Conservation (phyloP, 495 filamentous ascomycete species). For the Mycothermus thermophilus region DNA sequence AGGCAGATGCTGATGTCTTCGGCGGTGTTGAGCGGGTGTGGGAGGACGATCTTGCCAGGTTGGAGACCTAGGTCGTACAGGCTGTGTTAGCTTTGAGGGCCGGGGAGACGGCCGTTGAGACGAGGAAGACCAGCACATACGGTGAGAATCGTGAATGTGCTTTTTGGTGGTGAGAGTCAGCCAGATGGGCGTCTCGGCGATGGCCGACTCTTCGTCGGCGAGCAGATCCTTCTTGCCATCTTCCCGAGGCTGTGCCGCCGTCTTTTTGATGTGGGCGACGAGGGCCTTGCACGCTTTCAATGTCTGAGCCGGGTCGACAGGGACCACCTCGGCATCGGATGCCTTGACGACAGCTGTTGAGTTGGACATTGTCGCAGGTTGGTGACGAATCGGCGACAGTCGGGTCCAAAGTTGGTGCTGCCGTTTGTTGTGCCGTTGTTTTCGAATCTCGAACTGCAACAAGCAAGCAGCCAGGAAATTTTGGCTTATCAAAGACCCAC, state of each 20-base stretch:
- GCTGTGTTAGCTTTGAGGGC: slow-evolving; percentile 21
- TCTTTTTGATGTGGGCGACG: slow-evolving; percentile 61
- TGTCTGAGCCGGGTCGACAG: slow-evolving; percentile 43
- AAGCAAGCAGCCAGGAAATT: slow-evolving; percentile 12
- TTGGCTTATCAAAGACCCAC: slow-evolving; percentile 7
- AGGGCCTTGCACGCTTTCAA: slow-evolving; percentile 71
- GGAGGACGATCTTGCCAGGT: slow-evolving; percentile 46
- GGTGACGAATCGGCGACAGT: neutral
- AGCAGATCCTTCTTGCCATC: slow-evolving; percentile 61
- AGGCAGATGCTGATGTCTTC: slow-evolving; percentile 56
- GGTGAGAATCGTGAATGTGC: slow-evolving; percentile 33
- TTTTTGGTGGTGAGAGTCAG: slow-evolving; percentile 82
- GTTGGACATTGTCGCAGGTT: slow-evolving; percentile 13
- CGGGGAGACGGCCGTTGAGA: neutral
- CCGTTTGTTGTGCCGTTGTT: slow-evolving; percentile 1
- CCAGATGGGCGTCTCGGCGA: slow-evolving; percentile 51
- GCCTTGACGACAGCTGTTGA: slow-evolving; percentile 15
- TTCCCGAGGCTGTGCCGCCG: slow-evolving; percentile 40
- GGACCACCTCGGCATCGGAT: slow-evolving; percentile 20
- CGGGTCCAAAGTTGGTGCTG: slow-evolving; percentile 1
- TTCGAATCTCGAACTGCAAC: neutral
- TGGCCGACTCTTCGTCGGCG: slow-evolving; percentile 39
- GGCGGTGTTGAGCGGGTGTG: slow-evolving; percentile 55
- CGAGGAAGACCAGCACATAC: no score
- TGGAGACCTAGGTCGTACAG: slow-evolving; percentile 46